Conservation (phyloP, 805 yeast genomes). For the Lachancea sp. region DNA sequence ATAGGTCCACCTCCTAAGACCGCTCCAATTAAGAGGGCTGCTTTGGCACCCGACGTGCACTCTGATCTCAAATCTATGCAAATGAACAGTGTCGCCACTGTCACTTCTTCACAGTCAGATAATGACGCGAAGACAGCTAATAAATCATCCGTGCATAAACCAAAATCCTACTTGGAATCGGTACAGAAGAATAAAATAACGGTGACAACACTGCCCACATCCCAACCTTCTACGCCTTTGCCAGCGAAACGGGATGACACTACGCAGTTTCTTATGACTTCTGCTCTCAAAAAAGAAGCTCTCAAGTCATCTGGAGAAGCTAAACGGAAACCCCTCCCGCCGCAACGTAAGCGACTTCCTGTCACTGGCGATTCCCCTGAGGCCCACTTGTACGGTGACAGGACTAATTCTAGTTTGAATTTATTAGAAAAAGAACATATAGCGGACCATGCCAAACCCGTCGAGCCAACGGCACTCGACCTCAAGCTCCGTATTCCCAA, state of each 20-base stretch:
- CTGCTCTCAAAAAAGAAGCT: slow-evolving; percentile 5
- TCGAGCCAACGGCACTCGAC: too few relatives aligned
- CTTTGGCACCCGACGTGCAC: background rate
- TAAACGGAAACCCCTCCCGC: slow-evolving; percentile 1
- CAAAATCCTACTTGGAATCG: slow-evolving; percentile 15
- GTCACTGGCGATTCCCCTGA: background rate
- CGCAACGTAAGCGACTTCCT: slow-evolving; percentile 1
- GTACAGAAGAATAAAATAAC: slow-evolving; percentile 20
- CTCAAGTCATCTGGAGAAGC: background rate
- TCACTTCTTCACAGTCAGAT: background rate
- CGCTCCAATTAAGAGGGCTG: background rate
- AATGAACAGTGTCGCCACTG: slow-evolving; percentile 15
- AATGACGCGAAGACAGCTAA: background rate
- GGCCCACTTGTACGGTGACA: too few relatives aligned
- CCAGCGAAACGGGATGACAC: background rate
- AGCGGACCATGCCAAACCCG: too few relatives aligned
- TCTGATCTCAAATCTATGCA: slow-evolving; percentile 16
- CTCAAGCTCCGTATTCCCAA: slow-evolving; percentile 1
- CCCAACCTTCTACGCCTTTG: background rate
- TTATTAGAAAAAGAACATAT: too few relatives aligned
- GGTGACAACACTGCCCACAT: background rate
- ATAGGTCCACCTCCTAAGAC: background rate
- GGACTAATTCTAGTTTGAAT: too few relatives aligned
- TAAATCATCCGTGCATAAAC: background rate
- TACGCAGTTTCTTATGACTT: slow-evolving; percentile 1